phyloP scores from a whole-genome alignment of 2,329 filamentous ascomycete species.

The Epichloe festucae region DNA sequence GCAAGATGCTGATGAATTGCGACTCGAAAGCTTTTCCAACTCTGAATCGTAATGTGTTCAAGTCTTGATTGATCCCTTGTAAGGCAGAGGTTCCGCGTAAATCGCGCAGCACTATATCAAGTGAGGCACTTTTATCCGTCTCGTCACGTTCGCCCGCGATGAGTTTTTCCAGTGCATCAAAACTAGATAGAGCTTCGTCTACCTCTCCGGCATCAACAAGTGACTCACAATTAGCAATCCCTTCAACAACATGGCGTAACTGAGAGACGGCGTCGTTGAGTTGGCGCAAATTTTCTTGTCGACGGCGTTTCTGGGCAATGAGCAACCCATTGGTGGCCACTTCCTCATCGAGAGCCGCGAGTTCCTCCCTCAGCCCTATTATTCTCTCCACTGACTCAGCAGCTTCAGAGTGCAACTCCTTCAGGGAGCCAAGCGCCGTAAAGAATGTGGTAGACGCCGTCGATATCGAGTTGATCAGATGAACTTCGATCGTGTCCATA shows the following conservation, averaged over 20 bases:
- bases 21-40: constrained; percentile 80
- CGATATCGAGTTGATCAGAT: constrained; percentile 91
- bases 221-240: constrained; percentile 60
- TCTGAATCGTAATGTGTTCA: constrained; percentile 61
- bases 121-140: constrained; percentile 15
- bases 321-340: constrained; percentile 77
- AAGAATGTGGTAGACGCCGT: constrained; percentile 95
- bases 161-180: constrained; percentile 66
- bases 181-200: constrained; percentile 63
- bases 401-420: constrained; percentile 83
- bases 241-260: constrained; percentile 63
- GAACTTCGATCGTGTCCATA: constrained; percentile 97
- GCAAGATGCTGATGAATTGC: constrained; percentile 63
- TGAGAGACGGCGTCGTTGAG: constrained; percentile 75
- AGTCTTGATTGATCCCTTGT: constrained; percentile 64
- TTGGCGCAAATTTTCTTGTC: constrained; percentile 72
- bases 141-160: constrained; percentile 57
- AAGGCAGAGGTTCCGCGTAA: constrained; percentile 66
- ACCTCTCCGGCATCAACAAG: constrained; percentile 75
- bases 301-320: constrained; percentile 69
- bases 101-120: constrained; percentile 41
- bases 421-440: constrained; percentile 83
- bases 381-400: constrained; percentile 84
- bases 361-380: constrained; percentile 63
- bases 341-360: constrained; percentile 70